These are phyloP conservation scores for Penicillium sumatraense DNA, from an alignment of 2,329 filamentous ascomycete genomes.

Conservation along the genomic window DNA sequence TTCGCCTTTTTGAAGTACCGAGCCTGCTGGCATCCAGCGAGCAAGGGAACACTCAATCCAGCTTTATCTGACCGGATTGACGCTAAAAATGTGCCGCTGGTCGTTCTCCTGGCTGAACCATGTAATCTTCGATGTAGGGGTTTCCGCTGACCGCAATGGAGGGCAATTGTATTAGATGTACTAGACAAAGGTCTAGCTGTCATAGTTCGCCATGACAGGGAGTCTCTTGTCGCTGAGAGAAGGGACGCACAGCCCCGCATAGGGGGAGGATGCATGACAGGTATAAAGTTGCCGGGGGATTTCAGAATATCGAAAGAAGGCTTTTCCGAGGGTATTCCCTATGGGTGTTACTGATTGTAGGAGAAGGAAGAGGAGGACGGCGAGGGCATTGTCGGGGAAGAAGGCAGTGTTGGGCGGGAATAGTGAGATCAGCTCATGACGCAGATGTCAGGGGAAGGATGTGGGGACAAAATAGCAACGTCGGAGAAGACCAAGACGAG, in stretches of 20 bases:
- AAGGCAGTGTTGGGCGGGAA: not conserved
- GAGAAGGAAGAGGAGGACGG: not conserved
- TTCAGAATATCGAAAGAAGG: not conserved
- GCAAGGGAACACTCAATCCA: not conserved
- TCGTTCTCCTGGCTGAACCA: not conserved
- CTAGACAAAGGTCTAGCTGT: slow-evolving; percentile 2
- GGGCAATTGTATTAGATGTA: not conserved
- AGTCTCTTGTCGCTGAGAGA: slow-evolving; percentile 6
- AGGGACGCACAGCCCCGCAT: slow-evolving; percentile 16
- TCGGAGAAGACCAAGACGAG: not conserved
- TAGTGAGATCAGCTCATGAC: slow-evolving; percentile 4
- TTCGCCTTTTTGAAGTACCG: slow-evolving; percentile 23
- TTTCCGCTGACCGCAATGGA: not conserved
- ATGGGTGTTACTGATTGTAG: not conserved
- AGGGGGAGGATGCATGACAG: slow-evolving; percentile 15
- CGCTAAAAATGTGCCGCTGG: not conserved
- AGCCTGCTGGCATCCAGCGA: slow-evolving; percentile 2
- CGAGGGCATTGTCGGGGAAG: slow-evolving; percentile 1
- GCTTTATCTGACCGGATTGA: not conserved
- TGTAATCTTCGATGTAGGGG: not conserved
- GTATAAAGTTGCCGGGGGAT: no score
- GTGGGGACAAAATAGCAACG: not conserved
- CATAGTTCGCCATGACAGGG: slow-evolving; percentile 1
- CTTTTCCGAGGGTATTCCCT: not conserved
- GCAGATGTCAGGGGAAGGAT: not conserved